Evolutionary conservation across 345 rosid genomes (phyloP), one percentile per base, ranked within the genome.

Genomic region (Psidium guajava): DNA sequence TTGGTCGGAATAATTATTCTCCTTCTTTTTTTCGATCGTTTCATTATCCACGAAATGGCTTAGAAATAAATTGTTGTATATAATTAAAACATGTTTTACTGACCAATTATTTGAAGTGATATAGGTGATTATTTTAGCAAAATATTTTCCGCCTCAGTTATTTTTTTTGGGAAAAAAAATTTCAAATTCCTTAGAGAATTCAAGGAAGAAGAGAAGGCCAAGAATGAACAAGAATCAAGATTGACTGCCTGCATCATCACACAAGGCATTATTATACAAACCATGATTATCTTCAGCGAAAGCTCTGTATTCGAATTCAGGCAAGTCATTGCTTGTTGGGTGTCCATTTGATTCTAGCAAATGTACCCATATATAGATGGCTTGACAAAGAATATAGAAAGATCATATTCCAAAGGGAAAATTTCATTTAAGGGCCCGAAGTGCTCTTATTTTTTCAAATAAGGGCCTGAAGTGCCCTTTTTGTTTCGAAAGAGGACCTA

Each of bases 151-250:
- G 24, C 6, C n/a, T 58, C 32, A 47, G 50, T 9, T 10, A 10
- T 49, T 2, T 36, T 49, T 49, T 49, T 8, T 3, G 11, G 3
- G 51, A 49, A 49, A 9, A 3, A 49, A 10, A 9, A 40, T 77
- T 25, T 49, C 53, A 81, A 15, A 12, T 47, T 47, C 51, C 32
- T 11, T 10, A 12, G 5, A 59, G 44, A 36, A 64, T 50, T 83
- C 44, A 85, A 54, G 57, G 82, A 83, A 87, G 90, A 89, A 89
- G 88, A 89, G 82, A 84, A 89, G 88, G 89, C 86, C 91, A 88
- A 82, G 83, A 91, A 89, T 88, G 90, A 90, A 14, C 52, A 86
- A 88, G 91, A 64, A 91, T 89, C 89, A 86, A 88, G 91, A 64
- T 85, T 83, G 92, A 87, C 86, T 89, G 91, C 93, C 92, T 87